phyloP scores from a whole-genome alignment of 805 yeast genomes.

The Sugiyamaella floridensis region DNA sequence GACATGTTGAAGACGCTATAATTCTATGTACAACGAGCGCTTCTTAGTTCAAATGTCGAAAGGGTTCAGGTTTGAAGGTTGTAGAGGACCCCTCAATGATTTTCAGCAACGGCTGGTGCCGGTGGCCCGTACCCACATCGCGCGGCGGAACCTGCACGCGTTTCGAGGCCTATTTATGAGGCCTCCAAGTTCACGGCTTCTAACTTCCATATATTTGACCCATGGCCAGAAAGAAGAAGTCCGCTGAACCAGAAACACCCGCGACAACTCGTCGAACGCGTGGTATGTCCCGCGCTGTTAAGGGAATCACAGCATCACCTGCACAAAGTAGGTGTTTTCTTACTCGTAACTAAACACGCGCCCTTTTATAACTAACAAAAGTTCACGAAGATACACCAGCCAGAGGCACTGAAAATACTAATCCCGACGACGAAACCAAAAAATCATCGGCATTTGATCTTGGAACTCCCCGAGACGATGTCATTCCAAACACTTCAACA shows the following conservation, averaged over 20 bases:
- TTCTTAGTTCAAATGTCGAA: not conserved
- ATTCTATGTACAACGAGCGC: not conserved
- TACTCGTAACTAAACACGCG: no score
- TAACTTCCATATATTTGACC: not conserved
- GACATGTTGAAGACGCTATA: constrained; percentile 9
- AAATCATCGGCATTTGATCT: not conserved
- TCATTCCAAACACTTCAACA: not conserved
- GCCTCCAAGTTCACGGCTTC: not conserved
- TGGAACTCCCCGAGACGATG: not conserved
- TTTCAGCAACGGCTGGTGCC: no score
- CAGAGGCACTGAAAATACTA: no score
- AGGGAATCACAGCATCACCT: no score
- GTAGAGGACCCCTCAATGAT: no score
- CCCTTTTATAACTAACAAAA: no score
- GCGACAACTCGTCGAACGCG: constrained; percentile 2
- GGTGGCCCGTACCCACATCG: no score
- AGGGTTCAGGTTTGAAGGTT: no score
- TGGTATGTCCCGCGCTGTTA: not conserved
- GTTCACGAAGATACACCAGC: not conserved
- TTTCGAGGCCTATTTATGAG: not conserved
- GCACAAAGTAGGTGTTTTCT: no score
- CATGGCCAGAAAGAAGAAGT: constrained; percentile 5
- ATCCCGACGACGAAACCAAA: not conserved
- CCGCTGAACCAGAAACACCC: not conserved
- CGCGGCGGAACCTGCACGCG: not conserved